Evolutionary conservation across 257 asterid genomes (phyloP).

Genomic region (Fraxinus pennsylvanica): DNA sequence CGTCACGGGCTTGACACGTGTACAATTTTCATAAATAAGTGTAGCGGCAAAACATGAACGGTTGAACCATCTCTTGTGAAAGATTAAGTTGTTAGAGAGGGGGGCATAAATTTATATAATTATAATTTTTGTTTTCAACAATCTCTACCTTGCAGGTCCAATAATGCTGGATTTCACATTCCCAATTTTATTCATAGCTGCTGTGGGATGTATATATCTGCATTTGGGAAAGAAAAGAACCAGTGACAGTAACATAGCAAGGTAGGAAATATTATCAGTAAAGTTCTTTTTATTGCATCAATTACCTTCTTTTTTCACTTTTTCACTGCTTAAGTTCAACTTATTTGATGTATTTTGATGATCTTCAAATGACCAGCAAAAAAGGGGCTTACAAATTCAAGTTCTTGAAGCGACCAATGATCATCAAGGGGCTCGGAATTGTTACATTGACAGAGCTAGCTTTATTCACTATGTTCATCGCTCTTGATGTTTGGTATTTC

Average conservation of each 20-base stretch:
- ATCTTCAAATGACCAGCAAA: slow-evolving; percentile 15
- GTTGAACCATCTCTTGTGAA: not conserved
- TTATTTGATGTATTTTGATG: not conserved
- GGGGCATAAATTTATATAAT: not conserved
- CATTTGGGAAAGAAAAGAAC: slow-evolving; percentile 62
- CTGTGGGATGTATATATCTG: slow-evolving; percentile 76
- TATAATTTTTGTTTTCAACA: not conserved
- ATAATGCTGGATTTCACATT: slow-evolving; percentile 88
- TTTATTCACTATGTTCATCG: slow-evolving; percentile 64
- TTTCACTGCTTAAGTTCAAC: not conserved
- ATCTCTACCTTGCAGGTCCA: slow-evolving; percentile 50
- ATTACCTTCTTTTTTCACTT: not conserved
- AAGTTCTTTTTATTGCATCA: not conserved
- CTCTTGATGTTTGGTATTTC: slow-evolving; percentile 76
- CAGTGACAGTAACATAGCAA: slow-evolving; percentile 19
- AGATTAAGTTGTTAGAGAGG: not conserved
- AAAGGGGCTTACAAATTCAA: slow-evolving; percentile 31
- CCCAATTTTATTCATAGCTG: slow-evolving; percentile 90
- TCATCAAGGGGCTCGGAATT: slow-evolving; percentile 67
- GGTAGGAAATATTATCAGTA: slow-evolving; percentile 31
- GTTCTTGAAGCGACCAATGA: slow-evolving; percentile 66
- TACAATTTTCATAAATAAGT: not conserved
- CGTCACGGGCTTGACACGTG: not conserved
- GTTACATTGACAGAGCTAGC: slow-evolving; percentile 71
- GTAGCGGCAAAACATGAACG: not conserved